A percentile compares a stretch with the other conserved stretches of the same genome.
phyloP scores from a whole-genome alignment of 1,139 yeast genomes.

The Pichia inconspicua region DNA sequence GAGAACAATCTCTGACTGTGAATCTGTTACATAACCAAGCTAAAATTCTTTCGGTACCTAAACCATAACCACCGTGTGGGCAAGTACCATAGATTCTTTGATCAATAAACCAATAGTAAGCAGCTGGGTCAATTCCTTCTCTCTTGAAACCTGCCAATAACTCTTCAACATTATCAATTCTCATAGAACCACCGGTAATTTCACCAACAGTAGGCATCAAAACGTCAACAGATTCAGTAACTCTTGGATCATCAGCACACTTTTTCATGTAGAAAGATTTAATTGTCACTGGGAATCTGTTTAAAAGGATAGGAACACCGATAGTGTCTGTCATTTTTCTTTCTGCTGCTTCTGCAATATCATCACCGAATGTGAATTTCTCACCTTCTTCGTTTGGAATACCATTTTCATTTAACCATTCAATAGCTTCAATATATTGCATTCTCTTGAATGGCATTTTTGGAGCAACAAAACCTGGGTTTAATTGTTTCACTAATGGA shows the following conservation, averaged over 20 bases:
- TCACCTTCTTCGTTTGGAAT: slow-evolving; percentile 92
- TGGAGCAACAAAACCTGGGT: slow-evolving; percentile 86
- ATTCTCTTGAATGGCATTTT: slow-evolving; percentile 80
- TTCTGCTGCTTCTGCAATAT: slow-evolving; percentile 98
- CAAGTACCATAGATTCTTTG: slow-evolving; percentile 95
- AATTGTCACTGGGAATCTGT: slow-evolving; percentile 92
- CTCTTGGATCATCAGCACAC: slow-evolving; percentile 83
- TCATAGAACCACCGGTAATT: slow-evolving; percentile 98
- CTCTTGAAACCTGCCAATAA: slow-evolving; percentile 84
- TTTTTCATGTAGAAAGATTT: slow-evolving; percentile 97
- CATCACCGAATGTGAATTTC: slow-evolving; percentile 92
- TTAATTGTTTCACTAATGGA: slow-evolving; percentile 79
- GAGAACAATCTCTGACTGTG: slow-evolving; percentile 95
- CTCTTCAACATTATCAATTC: slow-evolving; percentile 78
- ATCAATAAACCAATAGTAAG: slow-evolving; percentile 94
- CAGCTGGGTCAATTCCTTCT: slow-evolving; percentile 71
- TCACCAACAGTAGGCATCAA: slow-evolving; percentile 99
- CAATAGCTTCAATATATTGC: slow-evolving; percentile 84
- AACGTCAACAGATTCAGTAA: slow-evolving; percentile 96
- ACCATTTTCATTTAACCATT: slow-evolving; percentile 94
- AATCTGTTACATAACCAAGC: slow-evolving; percentile 98
- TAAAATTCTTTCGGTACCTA: slow-evolving; percentile 94
- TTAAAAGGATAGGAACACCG: slow-evolving; percentile 85
- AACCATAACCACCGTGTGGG: slow-evolving; percentile 98
- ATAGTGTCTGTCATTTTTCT: slow-evolving; percentile 96